phyloP scores from a whole-genome alignment of 768 basidiomycete species.

The Hebeloma cylindrosporum region DNA sequence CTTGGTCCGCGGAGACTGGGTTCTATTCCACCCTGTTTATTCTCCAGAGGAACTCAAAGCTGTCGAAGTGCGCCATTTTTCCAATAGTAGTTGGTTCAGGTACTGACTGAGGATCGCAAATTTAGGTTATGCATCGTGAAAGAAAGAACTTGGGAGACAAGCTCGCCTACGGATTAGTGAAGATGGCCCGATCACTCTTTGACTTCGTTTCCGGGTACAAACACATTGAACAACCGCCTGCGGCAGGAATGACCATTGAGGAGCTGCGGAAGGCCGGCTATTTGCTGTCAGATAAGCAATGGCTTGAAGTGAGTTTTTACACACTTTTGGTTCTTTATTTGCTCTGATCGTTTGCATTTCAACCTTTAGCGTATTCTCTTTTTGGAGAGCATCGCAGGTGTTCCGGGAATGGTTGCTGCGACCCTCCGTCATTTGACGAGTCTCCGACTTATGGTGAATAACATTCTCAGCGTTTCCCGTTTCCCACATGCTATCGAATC shows the following conservation, averaged over 20 bases:
- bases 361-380: conserved; percentile 52
- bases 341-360: conserved; percentile 1
- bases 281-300: conserved; percentile 69
- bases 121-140: conserved; percentile 69
- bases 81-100: not conserved
- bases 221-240: conserved; percentile 62
- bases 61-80: conserved; percentile 52
- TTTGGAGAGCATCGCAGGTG: conserved; percentile 90
- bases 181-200: conserved; percentile 61
- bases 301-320: conserved; percentile 60
- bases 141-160: conserved; percentile 71
- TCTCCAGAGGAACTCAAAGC: conserved; percentile 68
- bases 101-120: too few relatives aligned
- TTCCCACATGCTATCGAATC: not conserved
- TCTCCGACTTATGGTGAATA: conserved; percentile 83
- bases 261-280: conserved; percentile 77
- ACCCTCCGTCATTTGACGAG: conserved; percentile 86
- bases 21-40: conserved; percentile 92
- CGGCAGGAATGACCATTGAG: conserved; percentile 63
- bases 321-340: not conserved
- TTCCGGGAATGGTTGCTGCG: conserved; percentile 95
- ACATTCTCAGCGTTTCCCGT: conserved; percentile 4
- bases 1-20: conserved; percentile 77
- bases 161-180: conserved; percentile 65
- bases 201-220: conserved; percentile 88